These are phyloP conservation scores for Pseudogymnoascus sp. DNA, from an alignment of 2,329 filamentous ascomycete genomes.

Conservation along the genomic window DNA sequence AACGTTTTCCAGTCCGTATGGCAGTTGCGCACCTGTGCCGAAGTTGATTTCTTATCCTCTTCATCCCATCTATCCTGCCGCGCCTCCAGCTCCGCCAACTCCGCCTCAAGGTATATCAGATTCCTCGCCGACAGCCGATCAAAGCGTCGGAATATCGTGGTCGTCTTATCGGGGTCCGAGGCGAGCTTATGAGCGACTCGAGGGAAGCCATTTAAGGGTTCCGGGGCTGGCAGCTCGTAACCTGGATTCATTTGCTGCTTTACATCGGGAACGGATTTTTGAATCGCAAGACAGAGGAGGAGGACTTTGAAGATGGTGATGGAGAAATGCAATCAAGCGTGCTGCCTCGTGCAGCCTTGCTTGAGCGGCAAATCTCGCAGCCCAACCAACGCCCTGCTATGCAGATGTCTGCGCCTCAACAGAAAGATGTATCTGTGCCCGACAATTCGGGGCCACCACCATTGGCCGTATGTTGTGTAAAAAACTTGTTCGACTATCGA, in stretches of 20 bases:
- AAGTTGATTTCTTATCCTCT: constrained; percentile 9
- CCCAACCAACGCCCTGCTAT: neutral
- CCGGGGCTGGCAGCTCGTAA: neutral
- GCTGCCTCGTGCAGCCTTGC: neutral
- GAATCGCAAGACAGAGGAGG: neutral
- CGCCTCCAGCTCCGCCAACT: constrained; percentile 10
- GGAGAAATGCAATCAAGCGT: neutral
- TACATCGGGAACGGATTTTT: neutral
- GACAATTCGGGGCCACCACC: neutral
- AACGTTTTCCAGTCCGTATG: constrained; percentile 15
- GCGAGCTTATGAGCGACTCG: neutral
- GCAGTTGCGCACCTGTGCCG: constrained; percentile 10
- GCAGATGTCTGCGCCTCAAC: neutral
- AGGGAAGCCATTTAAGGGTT: constrained; percentile 8
- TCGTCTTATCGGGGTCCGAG: constrained; percentile 4
- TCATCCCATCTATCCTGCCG: constrained; percentile 12
- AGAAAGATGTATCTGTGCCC: neutral
- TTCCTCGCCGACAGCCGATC: constrained; percentile 10
- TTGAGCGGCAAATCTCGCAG: neutral
- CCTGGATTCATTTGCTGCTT: constrained; percentile 3
- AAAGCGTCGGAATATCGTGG: constrained; percentile 9
- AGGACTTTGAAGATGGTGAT: neutral
- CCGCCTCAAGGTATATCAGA: constrained; percentile 6
- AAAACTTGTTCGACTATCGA: neutral
- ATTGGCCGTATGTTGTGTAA: neutral